Evolutionary conservation across 164 flowering plant species (phyloP), one percentile per base, ranked within the genome.

Genomic region (Vitis riparia): DNA sequence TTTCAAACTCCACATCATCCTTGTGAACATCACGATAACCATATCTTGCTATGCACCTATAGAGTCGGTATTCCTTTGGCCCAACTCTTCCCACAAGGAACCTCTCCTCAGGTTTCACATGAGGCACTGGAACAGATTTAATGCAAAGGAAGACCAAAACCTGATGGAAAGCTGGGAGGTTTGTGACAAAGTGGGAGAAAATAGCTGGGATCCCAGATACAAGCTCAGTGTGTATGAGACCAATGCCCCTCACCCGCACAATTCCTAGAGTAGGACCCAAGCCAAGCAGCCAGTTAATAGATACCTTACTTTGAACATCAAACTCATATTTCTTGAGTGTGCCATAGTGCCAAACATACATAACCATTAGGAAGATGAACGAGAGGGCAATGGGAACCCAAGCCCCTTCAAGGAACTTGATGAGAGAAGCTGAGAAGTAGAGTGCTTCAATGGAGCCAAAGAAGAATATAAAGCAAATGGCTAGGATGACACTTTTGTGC

Each of bases 131-230:
- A 27, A 91, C 93, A 0, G 89, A 88, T 63, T 91, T 91, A 61
- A 91, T 59, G 72, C 96, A 91, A 51, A 91, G 83, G 73, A 89
- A 86, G 66, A 91, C 89, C 1, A 91, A 70, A 51, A 91, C 91
- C 68, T 91, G 88, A 72, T 89, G 96, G 78, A 91, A 89, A 49
- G 96, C 96, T 0, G 96, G 96, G 23, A 91, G 90, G 66, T 91
- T 90, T 55, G 95, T 87, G 66, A 90, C 89, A 59, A 90, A 90
- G 67, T 88, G 95, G 51, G 92, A 86, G 81, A 91, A 89, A 10
- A 91, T 87, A 15, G 93, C 89, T 1, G 96, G 96, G 70, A 91
- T 86, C 8, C 95, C 95, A 0, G 95, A 77, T 11, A 87, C 91
- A 9, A 91, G 90, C 74, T 87, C 93, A 0, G 91, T 83, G 69